Percentiles rank a stretch among this genome's conserved stretches.
Evolutionary conservation across 495 filamentous ascomycete genomes (phyloP).

Genomic region (Pseudoneurospora amorphoporcata): DNA sequence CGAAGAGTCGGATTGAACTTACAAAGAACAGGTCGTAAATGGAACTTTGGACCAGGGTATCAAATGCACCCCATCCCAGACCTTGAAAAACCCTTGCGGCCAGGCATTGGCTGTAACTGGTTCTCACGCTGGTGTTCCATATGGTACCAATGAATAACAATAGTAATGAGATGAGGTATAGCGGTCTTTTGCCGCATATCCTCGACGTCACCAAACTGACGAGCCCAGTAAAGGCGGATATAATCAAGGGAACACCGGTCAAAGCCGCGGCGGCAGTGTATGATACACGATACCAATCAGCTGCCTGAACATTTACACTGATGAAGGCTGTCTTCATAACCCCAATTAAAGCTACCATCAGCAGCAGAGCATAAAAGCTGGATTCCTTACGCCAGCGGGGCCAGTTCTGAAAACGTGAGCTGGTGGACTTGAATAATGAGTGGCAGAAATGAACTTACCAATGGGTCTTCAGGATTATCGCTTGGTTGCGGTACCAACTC

Average conservation of each 20-base stretch:
- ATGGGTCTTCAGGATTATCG: constrained; percentile 36
- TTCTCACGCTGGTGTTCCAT: constrained; percentile 37
- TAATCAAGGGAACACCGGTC: constrained; percentile 38
- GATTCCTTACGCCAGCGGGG: constrained; percentile 38
- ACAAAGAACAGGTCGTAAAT: constrained; percentile 46
- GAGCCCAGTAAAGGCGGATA: constrained; percentile 35
- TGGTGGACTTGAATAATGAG: background rate
- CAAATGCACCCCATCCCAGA: constrained; percentile 43
- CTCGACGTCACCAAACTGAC: constrained; percentile 27
- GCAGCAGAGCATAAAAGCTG: constrained; percentile 31
- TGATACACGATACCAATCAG: constrained; percentile 27
- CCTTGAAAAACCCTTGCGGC: constrained; percentile 39
- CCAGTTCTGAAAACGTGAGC: constrained; percentile 33
- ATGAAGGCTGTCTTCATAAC: constrained; percentile 42
- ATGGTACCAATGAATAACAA: constrained; percentile 34
- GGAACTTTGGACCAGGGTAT: constrained; percentile 34
- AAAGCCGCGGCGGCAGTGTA: constrained; percentile 36
- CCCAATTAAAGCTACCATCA: constrained; percentile 30
- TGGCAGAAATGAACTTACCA: constrained; percentile 21
- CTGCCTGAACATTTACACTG: constrained; percentile 33
- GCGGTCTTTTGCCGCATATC: constrained; percentile 37
- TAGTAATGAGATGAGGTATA: constrained; percentile 32
- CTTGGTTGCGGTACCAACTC: constrained; percentile 42
- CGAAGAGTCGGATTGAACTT: constrained; percentile 8
- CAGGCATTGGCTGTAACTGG: constrained; percentile 35